Evolutionary conservation across 2,329 filamentous ascomycete species (phyloP), one percentile per base, ranked within the genome.

Genomic region (Nakataea oryzae): DNA sequence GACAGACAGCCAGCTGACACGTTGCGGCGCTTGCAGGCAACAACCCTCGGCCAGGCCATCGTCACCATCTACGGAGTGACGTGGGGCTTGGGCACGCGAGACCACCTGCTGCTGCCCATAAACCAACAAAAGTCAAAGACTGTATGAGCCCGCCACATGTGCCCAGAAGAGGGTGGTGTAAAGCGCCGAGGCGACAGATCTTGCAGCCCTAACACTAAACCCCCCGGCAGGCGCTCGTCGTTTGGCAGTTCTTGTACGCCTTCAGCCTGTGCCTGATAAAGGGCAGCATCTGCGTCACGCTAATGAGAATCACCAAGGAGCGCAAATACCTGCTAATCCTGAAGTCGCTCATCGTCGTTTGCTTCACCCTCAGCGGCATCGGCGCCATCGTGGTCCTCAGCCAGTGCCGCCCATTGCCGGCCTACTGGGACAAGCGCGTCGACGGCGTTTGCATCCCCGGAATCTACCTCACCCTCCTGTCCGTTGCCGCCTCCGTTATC

Each of bases 261-360:
- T 12, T 54, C 11, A 59, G 56, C 9, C 54, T 60, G 4, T 54
- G 34, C 21, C 28, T 63, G 11, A 69, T 71, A 61, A 71, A 71
- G 30, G 4, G 62, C 1, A 70, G 69, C 13, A 71, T 71, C 24
- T 68, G 70, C 50, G 65, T 70, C 1, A 69, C 68, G 0, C 67
- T 71, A 55, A 64, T 71, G 3, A 69, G 70, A 14, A 71, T 71
- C 3, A 64, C 69, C 13, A 58, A 63, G 0, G 64, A 66, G 1
- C 65, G 64, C n/a, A 34, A 28, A 6, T 60, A 60, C 58, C 24
- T 60, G 12, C 8, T 28, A 8, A 26, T 61, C 63, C 5, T 67
- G 63, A 30, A 65, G 65, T 3, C 65, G 47, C 61, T 66, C 62
- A 0, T 63, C 68, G 1, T 65, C 61, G 59, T 64, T n/a, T 2